Conservation (phyloP, 2,329 filamentous ascomycete genomes). For the Neopestalotiopsis clavispora region DNA sequence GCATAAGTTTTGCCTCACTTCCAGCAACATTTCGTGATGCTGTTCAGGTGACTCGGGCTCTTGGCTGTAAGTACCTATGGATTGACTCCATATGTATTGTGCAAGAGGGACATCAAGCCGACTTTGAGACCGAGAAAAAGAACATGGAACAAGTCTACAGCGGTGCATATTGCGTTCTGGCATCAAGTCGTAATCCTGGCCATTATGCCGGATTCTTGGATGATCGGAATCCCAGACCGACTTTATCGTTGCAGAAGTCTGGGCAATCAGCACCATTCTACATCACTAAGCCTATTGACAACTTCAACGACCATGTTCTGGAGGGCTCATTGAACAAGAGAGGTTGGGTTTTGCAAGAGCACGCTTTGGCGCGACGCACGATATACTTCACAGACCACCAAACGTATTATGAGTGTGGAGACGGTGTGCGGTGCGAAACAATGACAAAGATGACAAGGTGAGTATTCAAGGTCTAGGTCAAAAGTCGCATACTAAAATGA, state of each 20-base stretch:
- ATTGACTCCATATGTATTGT: not conserved
- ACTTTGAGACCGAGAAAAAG: slow-evolving; percentile 28
- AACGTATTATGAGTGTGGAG: slow-evolving; percentile 45
- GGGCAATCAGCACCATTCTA: not conserved
- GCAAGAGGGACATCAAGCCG: not conserved
- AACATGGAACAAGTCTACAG: slow-evolving; percentile 35
- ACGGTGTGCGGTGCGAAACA: slow-evolving; percentile 40
- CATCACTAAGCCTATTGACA: slow-evolving; percentile 38
- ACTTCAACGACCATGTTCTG: slow-evolving; percentile 40
- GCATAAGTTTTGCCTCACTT: not conserved
- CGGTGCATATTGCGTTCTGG: slow-evolving; percentile 31
- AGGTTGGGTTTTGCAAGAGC: slow-evolving; percentile 47
- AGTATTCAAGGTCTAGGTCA: too few relatives aligned
- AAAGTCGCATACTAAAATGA: not conserved
- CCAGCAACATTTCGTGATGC: not conserved
- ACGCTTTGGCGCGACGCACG: slow-evolving; percentile 39
- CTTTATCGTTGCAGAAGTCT: not conserved
- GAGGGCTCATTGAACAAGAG: slow-evolving; percentile 35
- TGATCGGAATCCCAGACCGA: not conserved
- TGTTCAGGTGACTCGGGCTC: not conserved
- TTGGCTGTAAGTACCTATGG: not conserved
- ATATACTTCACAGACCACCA: slow-evolving; percentile 42
- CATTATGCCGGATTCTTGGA: slow-evolving; percentile 23
- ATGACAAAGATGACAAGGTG: slow-evolving; percentile 39
- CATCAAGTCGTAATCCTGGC: slow-evolving; percentile 24